A percentile compares a stretch with the other conserved stretches of the same genome.
Conservation (phyloP, 331 rosid species). For the Saraca asoca region DNA sequence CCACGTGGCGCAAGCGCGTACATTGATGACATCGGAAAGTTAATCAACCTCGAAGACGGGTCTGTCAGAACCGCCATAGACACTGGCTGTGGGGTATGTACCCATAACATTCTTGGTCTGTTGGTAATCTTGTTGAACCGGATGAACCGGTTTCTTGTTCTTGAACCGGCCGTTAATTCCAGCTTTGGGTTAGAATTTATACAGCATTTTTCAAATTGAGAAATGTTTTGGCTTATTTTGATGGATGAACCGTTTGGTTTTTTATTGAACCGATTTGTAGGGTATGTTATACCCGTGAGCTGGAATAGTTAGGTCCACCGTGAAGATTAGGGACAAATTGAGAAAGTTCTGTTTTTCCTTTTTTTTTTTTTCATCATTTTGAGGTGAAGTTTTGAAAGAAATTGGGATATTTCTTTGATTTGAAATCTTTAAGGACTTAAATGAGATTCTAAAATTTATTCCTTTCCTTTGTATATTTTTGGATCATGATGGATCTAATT, state of each 20-base stretch:
- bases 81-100: slow-evolving; percentile 96
- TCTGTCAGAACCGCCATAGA: slow-evolving; percentile 90
- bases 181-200: not conserved
- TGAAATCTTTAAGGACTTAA: slow-evolving; percentile 18
- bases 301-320: slow-evolving; percentile 25
- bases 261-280: slow-evolving; percentile 15
- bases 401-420: not conserved
- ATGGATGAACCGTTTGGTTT: slow-evolving; percentile 2
- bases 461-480: not conserved
- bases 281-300: not conserved
- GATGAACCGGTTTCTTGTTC: not conserved
- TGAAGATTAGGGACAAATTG: slow-evolving; percentile 9
- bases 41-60: slow-evolving; percentile 71
- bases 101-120: not conserved
- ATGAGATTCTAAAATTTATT: slow-evolving; percentile 22
- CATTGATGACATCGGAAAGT: slow-evolving; percentile 71
- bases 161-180: slow-evolving; percentile 9
- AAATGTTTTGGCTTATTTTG: not conserved
- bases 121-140: too few relatives aligned
- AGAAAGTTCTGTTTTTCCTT: not conserved
- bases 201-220: not conserved
- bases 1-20: slow-evolving; percentile 83
- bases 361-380: not conserved
- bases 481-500: too few relatives aligned
- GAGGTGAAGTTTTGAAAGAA: slow-evolving; percentile 15